Evolutionary conservation across 441 rosid species (phyloP).

Genomic region (Gossypium schwendimanii): DNA sequence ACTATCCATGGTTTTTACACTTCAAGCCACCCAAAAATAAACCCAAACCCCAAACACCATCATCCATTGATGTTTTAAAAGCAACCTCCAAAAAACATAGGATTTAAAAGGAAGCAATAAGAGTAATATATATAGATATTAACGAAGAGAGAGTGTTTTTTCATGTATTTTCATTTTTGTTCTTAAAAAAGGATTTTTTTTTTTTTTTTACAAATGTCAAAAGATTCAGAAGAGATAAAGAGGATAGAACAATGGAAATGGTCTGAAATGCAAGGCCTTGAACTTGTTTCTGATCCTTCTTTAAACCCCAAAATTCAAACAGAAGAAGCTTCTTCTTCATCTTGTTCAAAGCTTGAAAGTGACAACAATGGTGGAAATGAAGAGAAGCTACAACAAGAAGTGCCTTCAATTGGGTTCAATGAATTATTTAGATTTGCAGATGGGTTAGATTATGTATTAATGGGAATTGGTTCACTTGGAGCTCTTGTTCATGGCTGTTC

Average conservation of each 20-base stretch:
- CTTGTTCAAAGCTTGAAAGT: conserved; percentile 27
- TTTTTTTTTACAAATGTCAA: conserved; percentile 53
- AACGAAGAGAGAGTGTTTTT: too few species aligned
- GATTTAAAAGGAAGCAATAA: conserved; percentile 1
- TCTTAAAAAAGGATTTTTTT: conserved; percentile 35
- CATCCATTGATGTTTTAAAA: not conserved
- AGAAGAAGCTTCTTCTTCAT: not conserved
- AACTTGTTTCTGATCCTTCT: conserved; percentile 54
- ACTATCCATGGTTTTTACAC: conserved; percentile 14
- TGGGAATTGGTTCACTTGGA: conserved; percentile 94
- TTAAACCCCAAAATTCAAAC: conserved; percentile 34
- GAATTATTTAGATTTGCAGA: conserved; percentile 98
- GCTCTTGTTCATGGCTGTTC: conserved; percentile 95
- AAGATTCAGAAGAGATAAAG: conserved; percentile 63
- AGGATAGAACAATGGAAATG: conserved; percentile 87
- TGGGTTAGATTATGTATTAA: conserved; percentile 78
- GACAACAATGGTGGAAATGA: conserved; percentile 11
- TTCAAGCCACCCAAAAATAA: too few species aligned
- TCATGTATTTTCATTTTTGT: conserved; percentile 13
- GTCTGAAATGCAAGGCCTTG: conserved; percentile 98
- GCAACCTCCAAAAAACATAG: conserved; percentile 3
- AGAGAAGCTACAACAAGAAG: conserved; percentile 42
- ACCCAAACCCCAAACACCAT: too few species aligned
- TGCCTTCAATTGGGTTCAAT: conserved; percentile 55
- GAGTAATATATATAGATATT: not conserved